A percentile compares a stretch with the other conserved stretches of the same genome.
Conservation (phyloP, 2,329 filamentous ascomycete genomes). For the Epichloe coenophiala region DNA sequence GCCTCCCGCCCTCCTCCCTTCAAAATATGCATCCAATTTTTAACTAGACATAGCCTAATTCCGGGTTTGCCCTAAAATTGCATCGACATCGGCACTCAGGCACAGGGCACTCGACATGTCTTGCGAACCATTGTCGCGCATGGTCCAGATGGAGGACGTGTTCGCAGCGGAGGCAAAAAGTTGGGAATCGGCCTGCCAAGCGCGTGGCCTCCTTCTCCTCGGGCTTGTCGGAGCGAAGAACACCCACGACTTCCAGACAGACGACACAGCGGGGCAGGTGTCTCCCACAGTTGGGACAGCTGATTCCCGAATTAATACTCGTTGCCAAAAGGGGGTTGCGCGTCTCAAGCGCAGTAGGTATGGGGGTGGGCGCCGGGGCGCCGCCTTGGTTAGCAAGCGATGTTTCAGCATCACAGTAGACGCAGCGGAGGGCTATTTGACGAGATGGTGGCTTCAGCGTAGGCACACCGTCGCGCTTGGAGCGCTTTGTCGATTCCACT, state of each 20-base stretch:
- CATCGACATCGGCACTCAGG: constrained; percentile 55
- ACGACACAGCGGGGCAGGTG: constrained; percentile 55
- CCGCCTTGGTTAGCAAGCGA: constrained; percentile 29
- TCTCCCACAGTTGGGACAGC: constrained; percentile 52
- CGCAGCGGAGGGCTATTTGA: constrained; percentile 63
- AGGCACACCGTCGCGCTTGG: constrained; percentile 48
- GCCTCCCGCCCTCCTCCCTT: background rate
- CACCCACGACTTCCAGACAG: constrained; percentile 52
- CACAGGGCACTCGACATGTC: constrained; percentile 53
- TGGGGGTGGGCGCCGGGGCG: constrained; percentile 8
- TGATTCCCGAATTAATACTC: constrained; percentile 45
- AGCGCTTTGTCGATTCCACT: constrained; percentile 59
- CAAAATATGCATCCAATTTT: background rate
- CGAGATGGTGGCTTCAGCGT: constrained; percentile 50
- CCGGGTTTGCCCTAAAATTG: constrained; percentile 46
- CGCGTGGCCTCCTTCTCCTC: constrained; percentile 36
- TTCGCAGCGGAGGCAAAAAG: constrained; percentile 55
- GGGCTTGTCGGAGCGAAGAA: constrained; percentile 45
- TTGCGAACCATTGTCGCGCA: constrained; percentile 51
- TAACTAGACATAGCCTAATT: constrained; percentile 35
- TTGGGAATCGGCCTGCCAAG: constrained; percentile 47
- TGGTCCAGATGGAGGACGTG: constrained; percentile 57
- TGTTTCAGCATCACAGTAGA: constrained; percentile 57
- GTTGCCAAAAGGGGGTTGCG: constrained; percentile 47
- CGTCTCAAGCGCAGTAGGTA: constrained; percentile 20